Conservation (phyloP, 2,329 filamentous ascomycete genomes). For the Fusarium pseudoanthophilum region DNA sequence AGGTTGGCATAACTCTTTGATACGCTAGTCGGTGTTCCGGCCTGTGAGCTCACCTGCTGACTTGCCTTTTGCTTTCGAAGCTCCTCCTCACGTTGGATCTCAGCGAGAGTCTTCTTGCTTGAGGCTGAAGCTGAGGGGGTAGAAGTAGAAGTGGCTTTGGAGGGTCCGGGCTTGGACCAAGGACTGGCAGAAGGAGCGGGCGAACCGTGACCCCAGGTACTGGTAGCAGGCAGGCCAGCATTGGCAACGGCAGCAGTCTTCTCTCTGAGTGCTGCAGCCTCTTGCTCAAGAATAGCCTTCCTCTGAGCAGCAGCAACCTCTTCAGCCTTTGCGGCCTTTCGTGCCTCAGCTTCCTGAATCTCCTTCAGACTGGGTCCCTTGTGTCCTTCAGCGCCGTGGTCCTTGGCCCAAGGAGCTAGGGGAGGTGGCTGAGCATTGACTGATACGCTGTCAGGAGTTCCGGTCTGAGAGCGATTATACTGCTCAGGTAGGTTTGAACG, state of each 20-base stretch:
- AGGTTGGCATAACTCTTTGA: slow-evolving; percentile 96
- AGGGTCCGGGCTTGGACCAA: slow-evolving; percentile 72
- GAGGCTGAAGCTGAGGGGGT: slow-evolving; percentile 42
- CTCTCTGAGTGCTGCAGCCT: slow-evolving; percentile 70
- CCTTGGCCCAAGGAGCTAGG: slow-evolving; percentile 94
- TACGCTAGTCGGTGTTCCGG: slow-evolving; percentile 58
- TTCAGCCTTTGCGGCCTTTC: slow-evolving; percentile 89
- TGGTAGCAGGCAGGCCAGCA: slow-evolving; percentile 81
- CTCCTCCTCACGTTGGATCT: slow-evolving; percentile 98
- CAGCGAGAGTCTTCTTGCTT: slow-evolving; percentile 89
- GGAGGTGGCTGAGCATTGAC: slow-evolving; percentile 68
- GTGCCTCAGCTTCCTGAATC: slow-evolving; percentile 95
- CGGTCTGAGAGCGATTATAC: slow-evolving; percentile 76
- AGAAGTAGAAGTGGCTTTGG: slow-evolving; percentile 52
- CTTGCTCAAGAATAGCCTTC: slow-evolving; percentile 82
- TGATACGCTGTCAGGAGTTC: slow-evolving; percentile 71
- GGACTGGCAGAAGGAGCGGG: slow-evolving; percentile 73
- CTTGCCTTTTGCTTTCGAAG: slow-evolving; percentile 76
- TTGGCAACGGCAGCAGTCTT: slow-evolving; percentile 61
- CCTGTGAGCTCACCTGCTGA: slow-evolving; percentile 62
- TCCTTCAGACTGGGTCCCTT: slow-evolving; percentile 94
- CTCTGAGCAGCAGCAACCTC: slow-evolving; percentile 81
- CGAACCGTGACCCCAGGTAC: slow-evolving; percentile 87
- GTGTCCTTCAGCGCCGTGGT: slow-evolving; percentile 73
- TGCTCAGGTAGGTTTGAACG: slow-evolving; percentile 85